These are phyloP conservation scores for Ceratocystis colombiana DNA, from an alignment of 2,329 filamentous ascomycete species.

Conservation along the genomic window DNA sequence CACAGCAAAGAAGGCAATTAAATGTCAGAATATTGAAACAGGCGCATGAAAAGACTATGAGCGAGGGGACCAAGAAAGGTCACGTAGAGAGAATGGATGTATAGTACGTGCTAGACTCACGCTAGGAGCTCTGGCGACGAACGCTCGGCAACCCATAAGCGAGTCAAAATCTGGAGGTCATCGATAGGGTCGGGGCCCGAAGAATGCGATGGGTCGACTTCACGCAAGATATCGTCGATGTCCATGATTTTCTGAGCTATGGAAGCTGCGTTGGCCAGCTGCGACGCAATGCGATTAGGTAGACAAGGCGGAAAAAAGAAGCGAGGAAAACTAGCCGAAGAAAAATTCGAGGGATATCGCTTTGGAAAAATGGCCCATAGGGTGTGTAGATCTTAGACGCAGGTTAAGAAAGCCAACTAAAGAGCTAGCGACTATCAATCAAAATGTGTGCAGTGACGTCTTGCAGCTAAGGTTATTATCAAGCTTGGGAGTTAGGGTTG, in stretches of 20 bases:
- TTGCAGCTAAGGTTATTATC: background rate
- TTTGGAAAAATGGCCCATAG: too few relatives aligned
- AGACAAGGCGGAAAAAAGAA: too few relatives aligned
- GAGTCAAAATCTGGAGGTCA: conserved; percentile 69
- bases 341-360: too few relatives aligned
- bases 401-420: too few relatives aligned
- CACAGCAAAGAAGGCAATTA: background rate
- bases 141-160: conserved; percentile 87
- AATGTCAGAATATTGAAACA: background rate
- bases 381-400: too few relatives aligned
- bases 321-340: too few relatives aligned
- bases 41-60: background rate
- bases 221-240: conserved; percentile 68
- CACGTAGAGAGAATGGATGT: too few relatives aligned
- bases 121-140: conserved; percentile 74
- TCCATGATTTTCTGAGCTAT: conserved; percentile 45
- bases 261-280: background rate
- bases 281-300: background rate
- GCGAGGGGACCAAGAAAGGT: too few relatives aligned
- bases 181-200: conserved; percentile 57
- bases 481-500: background rate
- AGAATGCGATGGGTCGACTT: conserved; percentile 53
- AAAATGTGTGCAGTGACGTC: conserved; percentile 3
- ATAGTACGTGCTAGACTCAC: background rate
- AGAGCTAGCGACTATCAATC: background rate